Conservation (phyloP, 345 rosid species). For the Geranium brycei region DNA sequence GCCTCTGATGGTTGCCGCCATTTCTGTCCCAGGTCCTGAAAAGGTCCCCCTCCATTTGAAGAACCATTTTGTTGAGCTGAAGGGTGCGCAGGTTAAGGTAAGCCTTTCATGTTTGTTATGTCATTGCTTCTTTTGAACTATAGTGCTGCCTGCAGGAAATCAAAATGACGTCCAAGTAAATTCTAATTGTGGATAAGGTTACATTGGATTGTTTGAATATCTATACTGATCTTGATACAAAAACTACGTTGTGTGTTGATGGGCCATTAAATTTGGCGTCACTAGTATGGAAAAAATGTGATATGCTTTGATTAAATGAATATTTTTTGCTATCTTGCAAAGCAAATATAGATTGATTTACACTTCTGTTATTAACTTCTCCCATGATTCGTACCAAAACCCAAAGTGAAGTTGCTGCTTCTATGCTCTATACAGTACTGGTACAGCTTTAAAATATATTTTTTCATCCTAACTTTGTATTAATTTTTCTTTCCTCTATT, state of each 20-base stretch:
- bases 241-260: too few relatives aligned
- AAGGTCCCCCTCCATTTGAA: conserved; percentile 78
- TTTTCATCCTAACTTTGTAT: neutral
- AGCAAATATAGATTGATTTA: too few relatives aligned
- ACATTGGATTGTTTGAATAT: too few relatives aligned
- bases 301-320: too few relatives aligned
- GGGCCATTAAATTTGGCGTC: too few relatives aligned
- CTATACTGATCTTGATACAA: too few relatives aligned
- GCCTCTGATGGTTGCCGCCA: conserved; percentile 95
- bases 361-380: too few relatives aligned
- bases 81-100: conserved; percentile 99
- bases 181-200: neutral
- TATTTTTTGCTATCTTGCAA: conserved; percentile 1
- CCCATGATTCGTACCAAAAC: neutral
- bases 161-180: conserved; percentile 1
- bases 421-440: neutral
- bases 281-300: too few relatives aligned
- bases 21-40: conserved; percentile 93
- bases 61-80: conserved; percentile 78
- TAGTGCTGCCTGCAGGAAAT: neutral
- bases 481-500: conserved; percentile 15
- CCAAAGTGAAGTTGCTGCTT: neutral
- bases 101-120: conserved; percentile 9
- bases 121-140: neutral
- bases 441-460: neutral